Base-by-base conservation (phyloP, 345 rosid genomes). In the Aethionema arabicum region DNA sequence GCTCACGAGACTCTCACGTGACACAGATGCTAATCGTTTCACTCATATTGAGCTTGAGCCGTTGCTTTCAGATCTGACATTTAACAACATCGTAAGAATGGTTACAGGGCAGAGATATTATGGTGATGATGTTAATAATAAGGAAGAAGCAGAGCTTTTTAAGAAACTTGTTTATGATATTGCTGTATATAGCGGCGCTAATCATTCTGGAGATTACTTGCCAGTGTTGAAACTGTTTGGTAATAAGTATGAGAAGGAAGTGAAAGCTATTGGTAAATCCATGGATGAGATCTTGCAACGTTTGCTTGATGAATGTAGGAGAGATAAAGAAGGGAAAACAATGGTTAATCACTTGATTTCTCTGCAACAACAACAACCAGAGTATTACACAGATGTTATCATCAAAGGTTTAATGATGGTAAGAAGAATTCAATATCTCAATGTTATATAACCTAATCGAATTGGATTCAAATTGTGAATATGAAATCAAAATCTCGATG, bases 31-130 rank as follows among this genome's bases (percentile, higher is more conserved):
- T 2, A 59, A 68, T 67, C 54, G 79, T 4, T 70, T 75, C 55
- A 42, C 68, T 30, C 60, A 55, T 8, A 33, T 72, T 32, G 60
- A 70, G 32, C 58, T 75, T 0, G 74, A 53, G 21, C 61, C 72
- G 0, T 29, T 70, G 4, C 13, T 75, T 11, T 59, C 68, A 0
- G 72, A 70, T 32, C 16, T 75, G 52, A 75, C 75, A 5, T 72
- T 72, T 56, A 80, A 78, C 59, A 67, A 71, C 16, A 62, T 83
- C 11, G 69, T 78, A 42, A 72, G 78, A 29, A 80, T 80, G 81
- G 61, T 78, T 5, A 70, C 76, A 0, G 78, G 85, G 56, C 80
- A 74, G 66, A 65, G 76, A 60, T 85, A 76, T 35, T 79, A 76
- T 27, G 85, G 86, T 0, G 81, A 77, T 4, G 83, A 73, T 2